Conservation (phyloP, 805 yeast species). For the Lipomyces kockii region DNA sequence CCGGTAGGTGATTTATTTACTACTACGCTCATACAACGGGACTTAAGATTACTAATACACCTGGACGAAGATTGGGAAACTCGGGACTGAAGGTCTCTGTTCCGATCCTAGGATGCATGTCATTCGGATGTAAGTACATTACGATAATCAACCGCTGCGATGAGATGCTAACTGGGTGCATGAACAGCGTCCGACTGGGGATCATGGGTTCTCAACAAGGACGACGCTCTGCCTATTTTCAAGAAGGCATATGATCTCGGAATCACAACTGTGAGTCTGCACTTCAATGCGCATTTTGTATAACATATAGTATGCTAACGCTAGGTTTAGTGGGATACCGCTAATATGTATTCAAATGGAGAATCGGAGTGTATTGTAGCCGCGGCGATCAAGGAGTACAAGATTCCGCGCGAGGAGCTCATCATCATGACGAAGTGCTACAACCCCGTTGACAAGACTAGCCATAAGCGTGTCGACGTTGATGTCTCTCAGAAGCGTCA, state of each 20-base stretch:
- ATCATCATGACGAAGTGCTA: slow-evolving; percentile 58
- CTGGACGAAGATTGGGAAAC: slow-evolving; percentile 22
- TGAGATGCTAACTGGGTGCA: not conserved
- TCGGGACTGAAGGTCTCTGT: slow-evolving; percentile 33
- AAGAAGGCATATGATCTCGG: slow-evolving; percentile 41
- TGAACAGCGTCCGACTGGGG: slow-evolving; percentile 32
- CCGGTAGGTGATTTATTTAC: slow-evolving; percentile 14
- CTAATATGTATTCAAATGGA: slow-evolving; percentile 54
- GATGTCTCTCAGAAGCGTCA: slow-evolving; percentile 36
- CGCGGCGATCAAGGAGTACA: slow-evolving; percentile 56
- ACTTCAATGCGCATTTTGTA: not conserved
- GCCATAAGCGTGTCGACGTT: slow-evolving; percentile 36
- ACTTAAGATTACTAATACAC: not conserved
- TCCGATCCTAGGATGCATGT: slow-evolving; percentile 36
- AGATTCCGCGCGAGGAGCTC: slow-evolving; percentile 58
- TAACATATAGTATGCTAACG: not conserved
- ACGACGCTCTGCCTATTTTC: slow-evolving; percentile 29
- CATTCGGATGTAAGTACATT: slow-evolving; percentile 30
- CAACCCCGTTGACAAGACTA: slow-evolving; percentile 28
- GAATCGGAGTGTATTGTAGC: slow-evolving; percentile 52
- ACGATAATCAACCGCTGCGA: not conserved
- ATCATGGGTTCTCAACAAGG: slow-evolving; percentile 31
- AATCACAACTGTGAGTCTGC: slow-evolving; percentile 48
- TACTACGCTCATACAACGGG: not conserved
- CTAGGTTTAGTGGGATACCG: slow-evolving; percentile 47